Percentiles rank a stretch among this genome's conserved stretches.
Conservation (phyloP, 2,329 filamentous ascomycete species). For the Aspergillus oerlinghausenensis region DNA sequence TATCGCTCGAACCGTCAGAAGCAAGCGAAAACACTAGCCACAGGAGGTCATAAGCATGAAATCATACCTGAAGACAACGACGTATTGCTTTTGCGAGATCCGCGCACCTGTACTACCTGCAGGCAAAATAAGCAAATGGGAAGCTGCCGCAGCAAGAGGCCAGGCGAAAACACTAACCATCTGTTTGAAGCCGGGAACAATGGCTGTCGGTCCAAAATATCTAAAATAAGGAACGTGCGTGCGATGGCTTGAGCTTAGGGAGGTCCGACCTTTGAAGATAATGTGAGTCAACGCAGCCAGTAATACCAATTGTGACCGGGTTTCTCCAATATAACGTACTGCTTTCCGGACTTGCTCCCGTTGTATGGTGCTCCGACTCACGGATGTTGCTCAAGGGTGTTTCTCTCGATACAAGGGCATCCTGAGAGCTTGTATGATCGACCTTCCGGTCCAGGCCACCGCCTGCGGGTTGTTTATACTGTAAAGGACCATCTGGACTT, state of each 20-base stretch:
- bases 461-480: conserved; percentile 3
- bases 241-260: conserved; percentile 32
- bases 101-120: conserved; percentile 52
- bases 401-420: conserved; percentile 13
- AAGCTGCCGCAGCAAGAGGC: background rate
- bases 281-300: conserved; percentile 5
- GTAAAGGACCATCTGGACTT: conserved; percentile 22
- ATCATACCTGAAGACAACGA: conserved; percentile 36
- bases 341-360: conserved; percentile 33
- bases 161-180: conserved; percentile 57
- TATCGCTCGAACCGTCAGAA: background rate
- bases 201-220: conserved; percentile 86
- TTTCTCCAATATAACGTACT: conserved; percentile 22
- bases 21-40: background rate
- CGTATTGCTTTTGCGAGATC: conserved; percentile 41
- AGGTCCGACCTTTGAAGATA: conserved; percentile 29
- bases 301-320: background rate
- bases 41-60: background rate
- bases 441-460: conserved; percentile 11
- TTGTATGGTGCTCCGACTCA: conserved; percentile 22
- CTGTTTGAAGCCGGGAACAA: conserved; percentile 87
- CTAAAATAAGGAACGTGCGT: conserved; percentile 74
- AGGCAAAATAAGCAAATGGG: conserved; percentile 47
- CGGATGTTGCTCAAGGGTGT: conserved; percentile 12
- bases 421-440: conserved; percentile 12